Evolutionary conservation across 2,329 filamentous ascomycete genomes (phyloP).

Genomic region (Cadophora luteo-olivacea): DNA sequence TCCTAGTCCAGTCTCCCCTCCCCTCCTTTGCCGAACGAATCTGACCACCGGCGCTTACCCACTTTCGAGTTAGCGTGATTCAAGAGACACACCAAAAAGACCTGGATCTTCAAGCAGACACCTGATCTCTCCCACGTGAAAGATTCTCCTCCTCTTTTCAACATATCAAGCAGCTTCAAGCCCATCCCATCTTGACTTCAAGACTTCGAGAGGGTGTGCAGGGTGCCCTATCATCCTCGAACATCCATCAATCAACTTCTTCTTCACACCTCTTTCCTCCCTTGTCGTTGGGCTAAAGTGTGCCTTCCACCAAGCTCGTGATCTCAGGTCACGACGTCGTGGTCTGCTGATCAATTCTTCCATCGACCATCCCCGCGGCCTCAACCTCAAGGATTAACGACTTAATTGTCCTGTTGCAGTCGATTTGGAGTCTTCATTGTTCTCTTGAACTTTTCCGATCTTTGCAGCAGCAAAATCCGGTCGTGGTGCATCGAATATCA

Average conservation of each 20-base stretch:
- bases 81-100: neutral
- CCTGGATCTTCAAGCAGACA: conserved; percentile 12
- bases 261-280: conserved; percentile 17
- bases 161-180: conserved; percentile 22
- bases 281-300: conserved; percentile 26
- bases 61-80: neutral
- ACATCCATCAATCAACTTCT: conserved; percentile 15
- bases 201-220: conserved; percentile 31
- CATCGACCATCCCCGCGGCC: conserved; percentile 15
- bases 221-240: conserved; percentile 25
- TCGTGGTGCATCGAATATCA: conserved; percentile 28
- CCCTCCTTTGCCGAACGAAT: neutral
- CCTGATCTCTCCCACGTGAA: conserved; percentile 27
- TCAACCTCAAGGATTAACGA: conserved; percentile 19
- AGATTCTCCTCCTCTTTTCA: conserved; percentile 21
- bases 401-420: conserved; percentile 17
- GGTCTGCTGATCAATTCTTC: conserved; percentile 34
- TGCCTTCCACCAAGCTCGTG: conserved; percentile 32
- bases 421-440: conserved; percentile 19
- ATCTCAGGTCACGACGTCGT: conserved; percentile 37
- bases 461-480: conserved; percentile 19
- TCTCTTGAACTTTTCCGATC: conserved; percentile 13
- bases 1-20: no score
- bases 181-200: conserved; percentile 14
- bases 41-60: neutral